A percentile compares a stretch with the other conserved stretches of the same genome.
Conservation (phyloP, 2,329 filamentous ascomycete genomes). For the Botrytis squamosa region DNA sequence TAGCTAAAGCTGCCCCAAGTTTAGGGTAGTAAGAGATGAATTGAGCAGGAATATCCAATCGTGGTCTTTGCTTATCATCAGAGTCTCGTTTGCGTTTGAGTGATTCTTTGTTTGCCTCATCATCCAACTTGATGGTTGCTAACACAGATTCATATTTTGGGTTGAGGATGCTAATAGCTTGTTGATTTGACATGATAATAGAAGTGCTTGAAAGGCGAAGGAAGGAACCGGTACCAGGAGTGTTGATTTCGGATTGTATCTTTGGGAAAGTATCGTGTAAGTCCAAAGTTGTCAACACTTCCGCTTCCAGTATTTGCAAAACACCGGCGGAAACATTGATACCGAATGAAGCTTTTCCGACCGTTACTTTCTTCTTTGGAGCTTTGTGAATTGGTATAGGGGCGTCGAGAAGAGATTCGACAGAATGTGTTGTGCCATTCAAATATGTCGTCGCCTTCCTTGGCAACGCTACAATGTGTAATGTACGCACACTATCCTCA, state of each 20-base stretch:
- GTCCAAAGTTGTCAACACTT: constrained; percentile 60
- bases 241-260: constrained; percentile 53
- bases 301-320: constrained; percentile 58
- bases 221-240: constrained; percentile 58
- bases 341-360: constrained; percentile 44
- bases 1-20: constrained; percentile 63
- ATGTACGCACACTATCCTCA: constrained; percentile 25
- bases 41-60: constrained; percentile 16
- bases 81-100: constrained; percentile 34
- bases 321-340: constrained; percentile 63
- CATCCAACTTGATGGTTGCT: constrained; percentile 42
- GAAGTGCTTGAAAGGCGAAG: constrained; percentile 65
- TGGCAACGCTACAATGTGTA: constrained; percentile 38
- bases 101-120: constrained; percentile 22
- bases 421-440: constrained; percentile 32
- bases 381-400: constrained; percentile 27
- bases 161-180: constrained; percentile 63
- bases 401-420: constrained; percentile 35
- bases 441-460: constrained; percentile 27
- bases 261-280: constrained; percentile 62
- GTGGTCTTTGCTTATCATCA: constrained; percentile 19
- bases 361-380: constrained; percentile 12
- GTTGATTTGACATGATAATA: constrained; percentile 58
- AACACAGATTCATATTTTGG: constrained; percentile 60
- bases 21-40: constrained; percentile 64